Evolutionary conservation across 164 flowering plant species (phyloP).

Genomic region (Vitis labrusca): DNA sequence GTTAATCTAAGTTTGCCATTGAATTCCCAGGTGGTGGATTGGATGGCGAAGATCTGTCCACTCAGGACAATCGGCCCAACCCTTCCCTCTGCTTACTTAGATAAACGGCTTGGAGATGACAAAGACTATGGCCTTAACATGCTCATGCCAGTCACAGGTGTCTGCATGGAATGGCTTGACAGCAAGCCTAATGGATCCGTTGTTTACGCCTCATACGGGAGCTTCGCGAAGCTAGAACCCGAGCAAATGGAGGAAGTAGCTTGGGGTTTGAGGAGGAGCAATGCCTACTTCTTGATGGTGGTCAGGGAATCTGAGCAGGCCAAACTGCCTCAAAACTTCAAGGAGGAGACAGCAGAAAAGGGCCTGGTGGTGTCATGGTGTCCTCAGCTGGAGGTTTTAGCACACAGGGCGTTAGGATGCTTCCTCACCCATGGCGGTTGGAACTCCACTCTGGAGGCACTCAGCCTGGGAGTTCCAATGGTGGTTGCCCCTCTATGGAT

Average conservation of each 20-base stretch:
- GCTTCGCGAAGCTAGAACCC: background rate
- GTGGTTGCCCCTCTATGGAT: no score
- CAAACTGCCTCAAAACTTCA: background rate
- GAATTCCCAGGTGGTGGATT: conserved; percentile 20
- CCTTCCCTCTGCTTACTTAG: conserved; percentile 30
- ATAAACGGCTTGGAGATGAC: conserved; percentile 17
- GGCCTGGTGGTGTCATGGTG: conserved; percentile 9
- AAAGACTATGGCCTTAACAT: conserved; percentile 4
- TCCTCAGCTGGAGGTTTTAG: conserved; percentile 2
- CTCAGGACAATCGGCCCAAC: conserved; percentile 33
- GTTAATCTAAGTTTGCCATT: no score
- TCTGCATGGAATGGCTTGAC: conserved; percentile 6
- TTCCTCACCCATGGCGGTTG: no score
- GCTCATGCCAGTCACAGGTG: background rate
- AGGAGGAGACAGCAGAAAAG: background rate
- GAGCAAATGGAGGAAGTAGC: conserved; percentile 14
- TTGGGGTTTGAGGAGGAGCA: background rate
- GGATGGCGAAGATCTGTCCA: conserved; percentile 22
- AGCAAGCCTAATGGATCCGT: conserved; percentile 2
- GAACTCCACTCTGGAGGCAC: no score
- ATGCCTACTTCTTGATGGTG: conserved; percentile 5
- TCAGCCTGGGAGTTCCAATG: no score
- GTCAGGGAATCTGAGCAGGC: background rate
- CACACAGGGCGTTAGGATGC: conserved; percentile 1
- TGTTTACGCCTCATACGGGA: conserved; percentile 8